A percentile compares a stretch with the other conserved stretches of the same genome.
Conservation (phyloP, 2,329 filamentous ascomycete genomes). For the Exophiala alcalophila region DNA sequence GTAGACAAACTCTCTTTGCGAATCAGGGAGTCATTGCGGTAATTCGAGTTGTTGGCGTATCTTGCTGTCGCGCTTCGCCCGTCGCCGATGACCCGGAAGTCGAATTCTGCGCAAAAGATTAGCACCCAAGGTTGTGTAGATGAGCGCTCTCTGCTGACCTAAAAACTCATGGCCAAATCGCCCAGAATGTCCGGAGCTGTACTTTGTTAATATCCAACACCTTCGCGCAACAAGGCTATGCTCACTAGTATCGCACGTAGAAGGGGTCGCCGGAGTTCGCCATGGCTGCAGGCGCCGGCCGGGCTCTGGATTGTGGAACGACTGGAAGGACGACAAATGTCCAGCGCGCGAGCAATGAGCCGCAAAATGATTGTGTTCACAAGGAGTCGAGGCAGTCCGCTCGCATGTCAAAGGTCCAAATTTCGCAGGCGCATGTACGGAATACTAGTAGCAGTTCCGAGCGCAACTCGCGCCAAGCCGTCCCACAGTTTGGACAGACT, state of each 20-base stretch:
- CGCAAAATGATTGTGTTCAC: too few species aligned
- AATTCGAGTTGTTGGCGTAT: constrained; percentile 99
- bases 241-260: constrained; percentile 96
- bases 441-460: too few species aligned
- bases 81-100: constrained; percentile 88
- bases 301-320: too few species aligned
- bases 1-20: constrained; percentile 88
- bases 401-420: too few species aligned
- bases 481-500: too few species aligned
- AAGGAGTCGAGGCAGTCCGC: too few species aligned
- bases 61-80: constrained; percentile 88
- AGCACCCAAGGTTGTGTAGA: background rate
- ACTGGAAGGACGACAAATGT: too few species aligned
- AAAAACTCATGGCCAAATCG: constrained; percentile 98
- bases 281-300: too few species aligned
- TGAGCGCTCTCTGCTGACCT: constrained; percentile 52
- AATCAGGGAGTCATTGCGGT: constrained; percentile 96
- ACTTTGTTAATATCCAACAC: constrained; percentile 39
- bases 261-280: constrained; percentile 74
- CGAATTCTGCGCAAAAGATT: constrained; percentile 87
- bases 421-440: too few species aligned
- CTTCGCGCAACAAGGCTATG: constrained; percentile 31
- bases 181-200: constrained; percentile 92
- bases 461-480: too few species aligned
- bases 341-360: too few species aligned